Evolutionary conservation across 2,329 filamentous ascomycete genomes (phyloP).

Genomic region (Podosphaera leucotricha): DNA sequence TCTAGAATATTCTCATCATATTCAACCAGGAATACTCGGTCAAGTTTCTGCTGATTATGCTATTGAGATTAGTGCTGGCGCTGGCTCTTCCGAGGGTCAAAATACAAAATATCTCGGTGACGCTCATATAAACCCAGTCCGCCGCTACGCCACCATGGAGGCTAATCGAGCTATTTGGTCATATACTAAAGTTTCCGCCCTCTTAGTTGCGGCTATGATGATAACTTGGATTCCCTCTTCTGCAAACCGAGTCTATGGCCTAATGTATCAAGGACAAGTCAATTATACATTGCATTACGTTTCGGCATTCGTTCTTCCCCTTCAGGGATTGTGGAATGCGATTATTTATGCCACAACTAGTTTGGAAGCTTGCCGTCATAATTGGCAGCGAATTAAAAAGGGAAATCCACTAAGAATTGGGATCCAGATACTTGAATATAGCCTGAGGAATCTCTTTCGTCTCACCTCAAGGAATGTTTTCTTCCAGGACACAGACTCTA

Average conservation of each 20-base stretch:
- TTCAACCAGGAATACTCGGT: neutral
- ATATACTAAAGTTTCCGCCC: slow-evolving; percentile 44
- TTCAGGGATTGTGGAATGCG: slow-evolving; percentile 71
- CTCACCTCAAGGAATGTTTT: neutral
- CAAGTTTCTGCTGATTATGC: neutral
- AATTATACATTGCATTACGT: slow-evolving; percentile 41
- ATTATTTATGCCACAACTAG: slow-evolving; percentile 54
- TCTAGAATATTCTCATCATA: neutral
- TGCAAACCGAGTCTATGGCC: slow-evolving; percentile 50
- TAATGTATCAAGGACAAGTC: slow-evolving; percentile 29
- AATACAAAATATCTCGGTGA: neutral
- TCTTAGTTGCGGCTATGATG: slow-evolving; percentile 48
- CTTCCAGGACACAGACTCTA: slow-evolving; percentile 1
- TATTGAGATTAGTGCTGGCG: slow-evolving; percentile 1
- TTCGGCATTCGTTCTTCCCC: slow-evolving; percentile 50
- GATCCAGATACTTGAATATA: neutral
- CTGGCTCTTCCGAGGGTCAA: neutral
- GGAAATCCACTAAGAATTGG: neutral
- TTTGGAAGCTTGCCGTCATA: slow-evolving; percentile 31
- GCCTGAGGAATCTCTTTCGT: neutral
- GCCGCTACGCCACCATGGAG: slow-evolving; percentile 4
- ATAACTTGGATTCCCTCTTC: slow-evolving; percentile 60
- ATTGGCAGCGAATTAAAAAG: slow-evolving; percentile 5
- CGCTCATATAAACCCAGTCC: slow-evolving; percentile 2
- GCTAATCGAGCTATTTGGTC: slow-evolving; percentile 40